Conservation (phyloP, 306 rosid species). For the Lathyrus oleraceus region DNA sequence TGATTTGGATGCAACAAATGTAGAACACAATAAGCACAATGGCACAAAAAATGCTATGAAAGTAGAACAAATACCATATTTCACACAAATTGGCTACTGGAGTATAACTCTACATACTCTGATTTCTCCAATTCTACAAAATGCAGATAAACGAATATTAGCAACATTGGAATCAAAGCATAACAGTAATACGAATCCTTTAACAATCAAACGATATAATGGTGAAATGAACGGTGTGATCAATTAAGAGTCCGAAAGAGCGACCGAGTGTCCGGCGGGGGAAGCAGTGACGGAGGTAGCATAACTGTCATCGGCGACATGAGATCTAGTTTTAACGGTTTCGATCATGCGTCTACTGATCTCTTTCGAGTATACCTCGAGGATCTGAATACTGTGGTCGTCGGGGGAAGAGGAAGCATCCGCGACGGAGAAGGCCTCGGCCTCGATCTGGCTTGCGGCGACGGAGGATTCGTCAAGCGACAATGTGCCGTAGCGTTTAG, state of each 20-base stretch:
- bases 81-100: neutral
- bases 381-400: neutral
- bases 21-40: neutral
- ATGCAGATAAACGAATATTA: neutral
- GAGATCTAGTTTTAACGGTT: constrained; percentile 20
- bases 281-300: constrained; percentile 18
- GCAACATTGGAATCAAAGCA: constrained; percentile 12
- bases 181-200: neutral
- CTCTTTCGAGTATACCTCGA: constrained; percentile 37
- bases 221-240: constrained; percentile 3
- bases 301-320: constrained; percentile 20
- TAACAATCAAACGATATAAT: constrained; percentile 35
- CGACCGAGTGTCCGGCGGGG: constrained; percentile 26
- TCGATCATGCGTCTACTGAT: constrained; percentile 34
- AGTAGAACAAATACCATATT: neutral
- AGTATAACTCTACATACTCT: constrained; percentile 16
- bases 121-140: constrained; percentile 23
- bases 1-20: neutral
- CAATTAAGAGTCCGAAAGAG: constrained; percentile 41
- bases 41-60: neutral
- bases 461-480: constrained; percentile 20
- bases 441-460: constrained; percentile 32
- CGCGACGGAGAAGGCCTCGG: constrained; percentile 17
- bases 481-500: constrained; percentile 31
- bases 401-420: neutral